Evolutionary conservation across 306 rosid species (phyloP), one percentile per base, ranked within the genome.

Genomic region (Gleditsia sinensis): DNA sequence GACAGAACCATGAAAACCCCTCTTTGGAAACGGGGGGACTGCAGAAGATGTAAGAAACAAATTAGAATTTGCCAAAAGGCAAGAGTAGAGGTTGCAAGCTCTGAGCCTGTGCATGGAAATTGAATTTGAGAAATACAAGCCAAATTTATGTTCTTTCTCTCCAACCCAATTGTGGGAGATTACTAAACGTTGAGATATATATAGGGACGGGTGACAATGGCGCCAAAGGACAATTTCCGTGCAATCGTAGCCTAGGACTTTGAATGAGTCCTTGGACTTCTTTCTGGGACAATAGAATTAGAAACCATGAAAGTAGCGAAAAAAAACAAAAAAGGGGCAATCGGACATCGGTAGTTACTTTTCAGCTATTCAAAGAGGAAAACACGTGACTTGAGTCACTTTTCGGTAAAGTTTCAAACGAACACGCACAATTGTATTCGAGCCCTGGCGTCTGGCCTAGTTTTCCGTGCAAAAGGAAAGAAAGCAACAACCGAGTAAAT

Each of bases 91-190:
- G 57, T 64, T 72, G 69, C 24, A 9, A 46, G 80, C 78, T 78
- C 88, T 76, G 28, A 68, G 48, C 39, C 75, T 76, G 78, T 84
- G 78, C 71, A 87, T 80, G 37, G 69, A 60, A 42, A 5, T 17
- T 4, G 19, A 77, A 66, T 5, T 37, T 34, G 9, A 64, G 59
- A 50, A 67, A 60, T 53, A 48, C 30, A 72, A 49, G 48, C 30
- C 61, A 66, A 77, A 50, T 60, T 23, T 3, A 11, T 60, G 36
- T 13, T n/a, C 49, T 50, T 42, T 27, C 6, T 36, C 0, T 32
- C 55, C 39, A 54, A 71, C 34, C 48, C 1, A 20, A 40, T 1
- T 75, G 49, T 0, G 23, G 16, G 63, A 82, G 75, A 77, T 24
- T 13, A 67, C 67, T 0, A 43, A 53, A 11, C 27, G 65, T 68